Base-by-base conservation (phyloP, 139 green algal genomes). In the Picochlorum sp. region DNA sequence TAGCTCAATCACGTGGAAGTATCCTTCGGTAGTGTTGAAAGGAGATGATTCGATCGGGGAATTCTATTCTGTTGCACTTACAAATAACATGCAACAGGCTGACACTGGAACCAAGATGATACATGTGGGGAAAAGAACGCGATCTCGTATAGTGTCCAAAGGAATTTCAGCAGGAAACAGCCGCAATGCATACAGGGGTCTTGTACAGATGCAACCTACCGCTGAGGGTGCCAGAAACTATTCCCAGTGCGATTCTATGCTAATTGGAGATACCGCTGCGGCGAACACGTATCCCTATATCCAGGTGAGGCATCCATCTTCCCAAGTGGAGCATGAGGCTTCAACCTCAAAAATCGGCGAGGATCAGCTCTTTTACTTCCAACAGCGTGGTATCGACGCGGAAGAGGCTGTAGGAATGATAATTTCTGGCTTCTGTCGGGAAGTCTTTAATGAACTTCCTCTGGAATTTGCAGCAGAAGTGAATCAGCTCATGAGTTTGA, bases 261-360 rank as follows among this genome's bases (percentile, higher is more conserved):
- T 99, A n/a, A 98, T 99, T 54, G 93, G 91, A 0, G 93, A 99
- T 78, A 75, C 65, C 4, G 93, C 93, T 14, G 87, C 70, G 2
- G 93, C 93, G 44, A 98, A 98, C 76, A 99, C 93, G 0, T 99
- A 99, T 75, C 93, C 93, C 0, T 99, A 99, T 85, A 98, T 99
- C 59, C 65, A 94, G 83, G 93, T 99, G 55, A 81, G 86, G 7
- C 74, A 98, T 39, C 89, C 91, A 2, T 79, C 68, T 8, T 86
- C 91, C 7, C 65, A 78, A 5, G 93, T 99, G 32, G 93, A 99
- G 82, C 93, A 99, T 62, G 93, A 99, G 75, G 93, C 93, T 1
- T 83, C 57, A 45, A 99, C 93, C 29, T 85, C 60, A 61, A 99
- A 99, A 82, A 98, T 99, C 50, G 89, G 90, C 2, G 93, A 98